Base-by-base conservation (phyloP, 306 rosid genomes). In the Inga leiocalycina region DNA sequence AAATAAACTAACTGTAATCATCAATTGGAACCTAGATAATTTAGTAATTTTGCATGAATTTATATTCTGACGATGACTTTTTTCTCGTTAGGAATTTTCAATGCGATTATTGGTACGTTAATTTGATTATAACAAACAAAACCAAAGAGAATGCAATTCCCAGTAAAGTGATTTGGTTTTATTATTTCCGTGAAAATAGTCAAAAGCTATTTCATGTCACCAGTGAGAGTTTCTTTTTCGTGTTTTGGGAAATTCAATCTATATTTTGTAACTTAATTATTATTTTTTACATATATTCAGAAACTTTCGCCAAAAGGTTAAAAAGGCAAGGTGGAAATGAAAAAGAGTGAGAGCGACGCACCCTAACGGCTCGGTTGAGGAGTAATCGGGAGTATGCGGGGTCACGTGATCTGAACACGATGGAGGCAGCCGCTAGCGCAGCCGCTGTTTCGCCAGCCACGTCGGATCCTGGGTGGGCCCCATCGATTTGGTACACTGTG, bases 401-500 rank as follows among this genome's bases (percentile, higher is more conserved):
- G 56, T 96, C 98, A 89, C 95, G 97, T 90, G 99, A 91, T 84
- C 99, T 89, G 94, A 96, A 96, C 30, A 96, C 99, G 70, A 96
- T 96, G 82, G 99, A 96, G 0, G 99, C 99, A 69, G 99, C 97
- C 78, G 99, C 99, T 39, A 96, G 89, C 0, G 99, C 99, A 77
- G 99, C 99, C 20, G 99, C 97, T 4, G 99, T 90, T 85, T 96
- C 99, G 0, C 97, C 99, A 12, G 98, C 99, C 89, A 96, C 99
- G 90, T 96, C 99, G 62, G 99, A 96, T 0, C 99, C 99, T 0
- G 97, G 97, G 74, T 91, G 97, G 87, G 91, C 76, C 90, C 84
- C 80, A 62, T 94, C 99, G 27, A 96, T 85, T 80, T 86, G 89
- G 82, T 80, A 96, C 80, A 78, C 97, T 2, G 97, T 88, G 17